Conservation (phyloP, 768 basidiomycete species). For the Leccinum rimulosum region DNA sequence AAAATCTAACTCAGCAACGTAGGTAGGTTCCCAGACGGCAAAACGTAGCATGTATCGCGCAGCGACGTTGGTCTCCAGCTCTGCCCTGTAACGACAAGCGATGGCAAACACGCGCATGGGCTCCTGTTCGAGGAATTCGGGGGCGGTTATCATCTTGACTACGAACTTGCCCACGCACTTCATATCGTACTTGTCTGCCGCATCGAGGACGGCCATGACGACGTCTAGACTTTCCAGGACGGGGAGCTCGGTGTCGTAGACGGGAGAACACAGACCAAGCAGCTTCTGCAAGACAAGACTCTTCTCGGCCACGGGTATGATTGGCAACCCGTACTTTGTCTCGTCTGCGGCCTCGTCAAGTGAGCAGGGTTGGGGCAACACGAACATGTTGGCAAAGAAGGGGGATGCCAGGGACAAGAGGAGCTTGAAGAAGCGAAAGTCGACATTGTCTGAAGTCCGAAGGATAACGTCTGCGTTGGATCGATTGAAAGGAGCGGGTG, state of each 20-base stretch:
- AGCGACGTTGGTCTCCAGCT: slow-evolving; percentile 35
- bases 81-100: slow-evolving; percentile 36
- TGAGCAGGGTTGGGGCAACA: slow-evolving; percentile 43
- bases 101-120: slow-evolving; percentile 38
- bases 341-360: slow-evolving; percentile 28
- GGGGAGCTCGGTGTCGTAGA: slow-evolving; percentile 36
- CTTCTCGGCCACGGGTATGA: slow-evolving; percentile 50
- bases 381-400: slow-evolving; percentile 56
- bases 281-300: slow-evolving; percentile 39
- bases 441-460: slow-evolving; percentile 49
- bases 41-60: slow-evolving; percentile 36
- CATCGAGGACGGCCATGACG: slow-evolving; percentile 41
- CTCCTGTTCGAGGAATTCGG: slow-evolving; percentile 34
- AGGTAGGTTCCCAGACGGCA: slow-evolving; percentile 33
- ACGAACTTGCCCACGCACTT: slow-evolving; percentile 38
- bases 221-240: slow-evolving; percentile 38
- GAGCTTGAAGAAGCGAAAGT: slow-evolving; percentile 53
- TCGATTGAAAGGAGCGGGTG: slow-evolving; percentile 45
- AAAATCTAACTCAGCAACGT: slow-evolving; percentile 35
- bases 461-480: slow-evolving; percentile 52
- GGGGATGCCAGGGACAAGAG: slow-evolving; percentile 56
- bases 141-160: slow-evolving; percentile 31
- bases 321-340: slow-evolving; percentile 35
- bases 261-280: slow-evolving; percentile 49
- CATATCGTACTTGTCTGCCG: slow-evolving; percentile 53